Evolutionary conservation across 768 basidiomycete genomes (phyloP), one percentile per base, ranked within the genome.

Genomic region (Suillus subaureus): DNA sequence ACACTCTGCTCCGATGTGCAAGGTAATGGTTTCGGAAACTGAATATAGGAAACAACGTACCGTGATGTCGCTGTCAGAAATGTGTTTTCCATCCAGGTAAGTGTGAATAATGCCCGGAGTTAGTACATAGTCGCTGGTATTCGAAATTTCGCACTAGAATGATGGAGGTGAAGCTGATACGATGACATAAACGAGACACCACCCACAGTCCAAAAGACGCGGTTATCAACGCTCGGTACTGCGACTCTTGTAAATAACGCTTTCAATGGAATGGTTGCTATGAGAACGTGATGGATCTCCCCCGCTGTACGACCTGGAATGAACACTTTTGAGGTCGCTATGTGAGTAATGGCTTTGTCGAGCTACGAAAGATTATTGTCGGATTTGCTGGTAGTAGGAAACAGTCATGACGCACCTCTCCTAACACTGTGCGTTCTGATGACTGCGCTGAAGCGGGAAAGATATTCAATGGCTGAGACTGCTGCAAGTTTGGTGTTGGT

Each of bases 71-170:
- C 65, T 63, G 35, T 73, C 72, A 31, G 78, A 75, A 49, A 78
- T 70, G 11, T 71, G 70, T 42, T 57, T 73, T 16, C 72, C 70
- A 67, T 78, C 73, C 62, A 76, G 49, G 65, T 71, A 75, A 4
- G 70, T 56, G 39, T 76, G 75, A 42, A 73, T 66, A 0, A 62
- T 70, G n/a, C 78, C 77, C 6, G 75, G 68, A 4, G 75, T 67
- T 21, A 78, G 55, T 16, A 73, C 54, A 11, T 76, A 69, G 18
- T 67, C 64, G 43, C 66, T 75, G 1, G 71, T 67, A 52, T 78
- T 78, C 57, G 68, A 69, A 26, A 78, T 67, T 26, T 72, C 66
- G 35, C 71, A 72, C 73, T 74, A 31, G 6, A 40, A 28, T 42
- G 18, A 21, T 28, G 21, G 23, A 42, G 26, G 5, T 39, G 15